Conservation (phyloP, 768 basidiomycete genomes). For the Tylopilus subfusipes region DNA sequence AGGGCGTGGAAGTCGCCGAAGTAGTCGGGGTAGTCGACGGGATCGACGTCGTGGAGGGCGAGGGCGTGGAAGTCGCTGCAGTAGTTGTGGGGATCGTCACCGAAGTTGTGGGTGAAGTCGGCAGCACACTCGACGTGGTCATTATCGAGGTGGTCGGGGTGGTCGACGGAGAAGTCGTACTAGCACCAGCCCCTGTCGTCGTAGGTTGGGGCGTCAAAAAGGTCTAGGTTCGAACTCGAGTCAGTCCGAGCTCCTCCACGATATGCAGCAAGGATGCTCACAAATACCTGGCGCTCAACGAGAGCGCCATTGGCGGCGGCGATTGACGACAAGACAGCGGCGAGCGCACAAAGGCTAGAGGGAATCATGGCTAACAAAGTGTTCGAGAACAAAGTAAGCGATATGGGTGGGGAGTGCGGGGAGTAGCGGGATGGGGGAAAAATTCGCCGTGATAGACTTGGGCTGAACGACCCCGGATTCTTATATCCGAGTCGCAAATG, state of each 20-base stretch:
- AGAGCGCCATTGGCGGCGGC: conserved; percentile 14
- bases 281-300: conserved; percentile 16
- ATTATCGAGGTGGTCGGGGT: not conserved
- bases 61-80: not conserved
- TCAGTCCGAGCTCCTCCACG: not conserved
- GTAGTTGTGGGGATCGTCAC: no score
- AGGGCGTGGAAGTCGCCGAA: not conserved
- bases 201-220: conserved; percentile 12
- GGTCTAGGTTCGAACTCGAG: not conserved
- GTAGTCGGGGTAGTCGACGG: not conserved
- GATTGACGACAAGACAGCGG: conserved; percentile 9
- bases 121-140: not conserved
- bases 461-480: not conserved
- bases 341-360: conserved; percentile 7
- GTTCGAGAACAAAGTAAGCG: not conserved
- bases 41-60: not conserved
- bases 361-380: not conserved
- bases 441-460: not conserved
- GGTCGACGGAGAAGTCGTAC: not conserved
- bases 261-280: conserved; percentile 3
- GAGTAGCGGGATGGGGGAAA: not conserved
- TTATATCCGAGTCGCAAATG: conserved; percentile 11
- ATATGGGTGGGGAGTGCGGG: not conserved
- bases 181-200: not conserved
- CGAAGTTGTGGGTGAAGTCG: not conserved